phyloP scores from a whole-genome alignment of 2,329 filamentous ascomycete genomes.

The Geosmithia flava region DNA sequence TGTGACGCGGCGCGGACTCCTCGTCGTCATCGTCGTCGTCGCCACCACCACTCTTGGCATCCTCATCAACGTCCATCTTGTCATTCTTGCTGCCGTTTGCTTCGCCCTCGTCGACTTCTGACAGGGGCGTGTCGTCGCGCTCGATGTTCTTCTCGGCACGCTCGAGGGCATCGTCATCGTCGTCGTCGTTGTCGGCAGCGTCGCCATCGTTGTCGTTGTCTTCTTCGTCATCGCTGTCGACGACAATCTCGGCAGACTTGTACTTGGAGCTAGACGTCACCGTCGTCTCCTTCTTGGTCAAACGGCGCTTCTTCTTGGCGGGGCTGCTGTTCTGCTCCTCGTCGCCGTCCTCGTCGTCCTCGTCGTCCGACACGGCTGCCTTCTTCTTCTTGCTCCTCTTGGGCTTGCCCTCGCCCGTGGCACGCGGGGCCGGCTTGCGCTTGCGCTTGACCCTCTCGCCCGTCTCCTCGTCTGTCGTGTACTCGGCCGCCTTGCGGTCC shows the following conservation, averaged over 20 bases:
- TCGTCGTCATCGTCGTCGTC: conserved; percentile 33
- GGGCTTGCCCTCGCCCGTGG: conserved; percentile 26
- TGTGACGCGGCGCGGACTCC: conserved; percentile 26
- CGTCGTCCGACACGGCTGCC: conserved; percentile 13
- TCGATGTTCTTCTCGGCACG: conserved; percentile 29
- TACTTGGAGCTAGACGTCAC: conserved; percentile 41
- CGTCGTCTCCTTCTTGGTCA: conserved; percentile 30
- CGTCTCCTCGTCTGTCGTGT: conserved; percentile 71
- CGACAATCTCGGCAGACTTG: conserved; percentile 77
- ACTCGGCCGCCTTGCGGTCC: conserved; percentile 48
- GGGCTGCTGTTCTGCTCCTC: conserved; percentile 28
- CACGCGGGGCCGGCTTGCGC: conserved; percentile 39
- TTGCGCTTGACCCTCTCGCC: conserved; percentile 72
- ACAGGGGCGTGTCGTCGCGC: conserved; percentile 19
- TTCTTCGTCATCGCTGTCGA: conserved; percentile 58
- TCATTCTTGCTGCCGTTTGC: conserved; percentile 20
- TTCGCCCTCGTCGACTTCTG: conserved; percentile 22
- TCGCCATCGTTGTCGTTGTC: conserved; percentile 19
- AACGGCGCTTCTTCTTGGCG: conserved; percentile 50
- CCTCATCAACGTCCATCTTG: conserved; percentile 39
- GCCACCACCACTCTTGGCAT: conserved; percentile 19
- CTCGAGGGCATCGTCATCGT: conserved; percentile 18
- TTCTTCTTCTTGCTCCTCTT: conserved; percentile 48
- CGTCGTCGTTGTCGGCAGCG: conserved; percentile 21
- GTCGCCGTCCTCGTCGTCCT: conserved; percentile 19